Conservation (phyloP, 2,329 filamentous ascomycete genomes). For the Penicillium sp. region DNA sequence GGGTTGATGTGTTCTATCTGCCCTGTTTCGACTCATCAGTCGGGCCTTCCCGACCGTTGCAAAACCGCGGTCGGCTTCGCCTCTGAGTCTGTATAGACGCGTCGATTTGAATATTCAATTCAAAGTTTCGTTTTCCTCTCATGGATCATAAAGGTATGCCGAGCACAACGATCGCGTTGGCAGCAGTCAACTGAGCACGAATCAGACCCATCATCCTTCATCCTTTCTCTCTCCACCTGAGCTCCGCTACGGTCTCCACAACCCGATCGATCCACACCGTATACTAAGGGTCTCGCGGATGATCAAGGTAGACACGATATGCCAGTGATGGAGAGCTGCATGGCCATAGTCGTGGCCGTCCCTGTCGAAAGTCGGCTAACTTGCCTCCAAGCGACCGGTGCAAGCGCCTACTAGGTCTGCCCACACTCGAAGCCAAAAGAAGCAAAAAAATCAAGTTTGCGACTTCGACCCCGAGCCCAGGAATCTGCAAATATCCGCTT, state of each 20-base stretch:
- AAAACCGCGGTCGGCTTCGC: background rate
- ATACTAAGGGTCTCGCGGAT: background rate
- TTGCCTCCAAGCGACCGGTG: background rate
- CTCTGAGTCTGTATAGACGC: too few species aligned
- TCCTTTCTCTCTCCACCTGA: background rate
- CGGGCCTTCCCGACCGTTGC: background rate
- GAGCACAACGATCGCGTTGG: background rate
- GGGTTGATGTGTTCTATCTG: background rate
- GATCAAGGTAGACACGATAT: background rate
- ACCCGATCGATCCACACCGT: background rate
- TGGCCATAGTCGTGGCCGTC: background rate
- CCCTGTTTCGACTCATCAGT: background rate
- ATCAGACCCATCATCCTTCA: background rate
- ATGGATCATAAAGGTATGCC: background rate
- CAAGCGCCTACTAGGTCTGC: background rate
- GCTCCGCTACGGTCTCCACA: background rate
- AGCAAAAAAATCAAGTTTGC: background rate
- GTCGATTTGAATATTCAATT: background rate
- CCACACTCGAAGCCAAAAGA: background rate
- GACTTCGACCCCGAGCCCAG: too few species aligned
- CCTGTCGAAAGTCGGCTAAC: background rate
- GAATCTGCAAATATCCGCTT: background rate
- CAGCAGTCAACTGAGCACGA: background rate
- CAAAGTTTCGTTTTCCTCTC: background rate
- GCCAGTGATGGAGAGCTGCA: background rate